phyloP scores from a whole-genome alignment of 2,329 filamentous ascomycete species.

The Fusarium nygamai region DNA sequence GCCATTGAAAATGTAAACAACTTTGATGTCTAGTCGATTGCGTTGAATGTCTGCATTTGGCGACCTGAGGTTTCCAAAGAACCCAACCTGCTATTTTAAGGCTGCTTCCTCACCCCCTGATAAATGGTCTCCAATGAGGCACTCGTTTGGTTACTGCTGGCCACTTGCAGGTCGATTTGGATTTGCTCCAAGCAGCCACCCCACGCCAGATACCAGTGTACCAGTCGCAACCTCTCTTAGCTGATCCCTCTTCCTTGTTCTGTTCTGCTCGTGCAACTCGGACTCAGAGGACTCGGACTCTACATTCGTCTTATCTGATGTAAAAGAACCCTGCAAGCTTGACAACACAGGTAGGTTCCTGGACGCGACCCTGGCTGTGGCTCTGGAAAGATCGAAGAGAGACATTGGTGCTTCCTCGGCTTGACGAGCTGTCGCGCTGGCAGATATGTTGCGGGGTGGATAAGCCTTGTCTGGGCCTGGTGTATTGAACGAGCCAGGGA shows the following conservation, averaged over 20 bases:
- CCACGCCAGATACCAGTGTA: constrained; percentile 73
- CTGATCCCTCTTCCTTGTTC: constrained; percentile 76
- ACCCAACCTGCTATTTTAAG: background rate
- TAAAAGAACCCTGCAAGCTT: constrained; percentile 54
- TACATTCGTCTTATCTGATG: constrained; percentile 14
- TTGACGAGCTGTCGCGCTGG: constrained; percentile 48
- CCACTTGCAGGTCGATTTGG: constrained; percentile 35
- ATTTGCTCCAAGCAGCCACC: constrained; percentile 73
- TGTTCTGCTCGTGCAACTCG: constrained; percentile 45
- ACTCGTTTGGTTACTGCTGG: constrained; percentile 1
- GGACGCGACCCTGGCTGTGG: constrained; percentile 68
- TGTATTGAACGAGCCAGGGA: constrained; percentile 64
- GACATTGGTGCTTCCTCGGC: constrained; percentile 70
- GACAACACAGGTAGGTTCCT: constrained; percentile 67
- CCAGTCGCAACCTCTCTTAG: constrained; percentile 72
- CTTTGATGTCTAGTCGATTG: background rate
- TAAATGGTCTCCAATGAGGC: background rate
- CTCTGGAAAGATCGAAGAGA: constrained; percentile 70
- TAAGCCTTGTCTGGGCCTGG: constrained; percentile 40
- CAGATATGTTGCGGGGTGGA: constrained; percentile 47
- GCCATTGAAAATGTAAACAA: background rate
- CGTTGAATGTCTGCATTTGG: background rate
- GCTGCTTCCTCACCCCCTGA: background rate
- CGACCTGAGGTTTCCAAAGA: background rate
- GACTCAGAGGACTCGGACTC: constrained; percentile 40